Conservation (phyloP, 352 stramenopile genomes). For the Peronosclerospora sorghi region DNA sequence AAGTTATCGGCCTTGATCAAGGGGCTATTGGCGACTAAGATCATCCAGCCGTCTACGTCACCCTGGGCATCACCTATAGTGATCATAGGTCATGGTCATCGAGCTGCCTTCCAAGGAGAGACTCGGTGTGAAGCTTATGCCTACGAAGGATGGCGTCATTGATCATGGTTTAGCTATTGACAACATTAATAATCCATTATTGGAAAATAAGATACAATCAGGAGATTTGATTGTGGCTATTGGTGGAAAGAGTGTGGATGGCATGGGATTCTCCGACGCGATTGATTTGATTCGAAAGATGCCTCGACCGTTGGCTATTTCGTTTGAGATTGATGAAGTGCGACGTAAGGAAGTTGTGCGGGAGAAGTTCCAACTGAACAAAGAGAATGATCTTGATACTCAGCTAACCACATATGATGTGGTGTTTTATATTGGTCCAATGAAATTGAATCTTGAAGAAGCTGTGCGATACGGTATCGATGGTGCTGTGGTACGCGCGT, state of each 20-base stretch:
- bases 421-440: constrained; percentile 75
- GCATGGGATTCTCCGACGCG: constrained; percentile 71
- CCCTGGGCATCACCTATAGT: too few relatives aligned
- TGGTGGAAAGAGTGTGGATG: constrained; percentile 59
- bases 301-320: constrained; percentile 64
- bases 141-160: too few relatives aligned
- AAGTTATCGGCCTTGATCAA: too few relatives aligned
- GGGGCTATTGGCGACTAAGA: too few relatives aligned
- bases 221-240: constrained; percentile 81
- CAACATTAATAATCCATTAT: too few relatives aligned
- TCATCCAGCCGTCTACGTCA: too few relatives aligned
- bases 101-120: too few relatives aligned
- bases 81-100: too few relatives aligned
- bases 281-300: constrained; percentile 81
- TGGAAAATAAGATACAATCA: constrained; percentile 73
- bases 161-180: too few relatives aligned
- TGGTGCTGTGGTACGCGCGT: constrained; percentile 65
- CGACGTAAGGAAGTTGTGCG: constrained; percentile 43
- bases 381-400: constrained; percentile 57
- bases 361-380: constrained; percentile 43
- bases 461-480: constrained; percentile 71
- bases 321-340: constrained; percentile 68
- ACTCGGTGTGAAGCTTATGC: too few relatives aligned
- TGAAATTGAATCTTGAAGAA: constrained; percentile 80
- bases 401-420: constrained; percentile 78